Conservation (phyloP, 202 grass and related monocot species). For the Zoysia matrella region DNA sequence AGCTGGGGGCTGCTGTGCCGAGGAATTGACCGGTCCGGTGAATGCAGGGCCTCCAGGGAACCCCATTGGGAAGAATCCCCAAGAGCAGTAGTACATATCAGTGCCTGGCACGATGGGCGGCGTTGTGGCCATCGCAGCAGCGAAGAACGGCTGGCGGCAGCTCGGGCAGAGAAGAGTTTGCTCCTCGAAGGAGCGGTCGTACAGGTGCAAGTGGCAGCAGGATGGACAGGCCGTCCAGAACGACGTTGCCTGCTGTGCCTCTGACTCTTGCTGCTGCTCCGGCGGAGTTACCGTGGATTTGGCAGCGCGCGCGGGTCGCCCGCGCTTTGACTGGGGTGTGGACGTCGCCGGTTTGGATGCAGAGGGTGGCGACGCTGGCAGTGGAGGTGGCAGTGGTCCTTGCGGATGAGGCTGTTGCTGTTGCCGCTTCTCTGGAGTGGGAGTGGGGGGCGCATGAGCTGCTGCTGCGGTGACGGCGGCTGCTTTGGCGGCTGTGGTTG, state of each 20-base stretch:
- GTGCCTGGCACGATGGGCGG: constrained; percentile 62
- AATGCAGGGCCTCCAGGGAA: constrained; percentile 44
- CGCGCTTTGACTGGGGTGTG: constrained; percentile 8
- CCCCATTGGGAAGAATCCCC: constrained; percentile 66
- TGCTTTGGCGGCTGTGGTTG: constrained; percentile 10
- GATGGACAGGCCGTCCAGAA: constrained; percentile 38
- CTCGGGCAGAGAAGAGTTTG: constrained; percentile 34
- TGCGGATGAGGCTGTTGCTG: neutral
- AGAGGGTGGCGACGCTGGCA: constrained; percentile 2
- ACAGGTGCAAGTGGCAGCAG: constrained; percentile 36
- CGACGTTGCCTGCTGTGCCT: neutral
- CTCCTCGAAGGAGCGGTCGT: constrained; percentile 20
- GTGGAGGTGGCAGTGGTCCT: neutral
- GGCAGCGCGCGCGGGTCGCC: constrained; percentile 10
- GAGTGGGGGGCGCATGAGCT: neutral
- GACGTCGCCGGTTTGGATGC: neutral
- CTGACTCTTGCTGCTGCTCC: neutral
- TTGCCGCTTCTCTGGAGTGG: constrained; percentile 21
- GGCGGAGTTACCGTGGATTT: neutral
- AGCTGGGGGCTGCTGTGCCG: constrained; percentile 2
- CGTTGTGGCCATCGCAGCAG: constrained; percentile 40
- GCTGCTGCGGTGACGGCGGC: neutral
- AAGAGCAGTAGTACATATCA: constrained; percentile 70
- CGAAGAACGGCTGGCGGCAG: constrained; percentile 40
- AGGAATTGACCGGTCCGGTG: neutral